Evolutionary conservation across 257 asterid species (phyloP).

Genomic region (Echites panduratus): DNA sequence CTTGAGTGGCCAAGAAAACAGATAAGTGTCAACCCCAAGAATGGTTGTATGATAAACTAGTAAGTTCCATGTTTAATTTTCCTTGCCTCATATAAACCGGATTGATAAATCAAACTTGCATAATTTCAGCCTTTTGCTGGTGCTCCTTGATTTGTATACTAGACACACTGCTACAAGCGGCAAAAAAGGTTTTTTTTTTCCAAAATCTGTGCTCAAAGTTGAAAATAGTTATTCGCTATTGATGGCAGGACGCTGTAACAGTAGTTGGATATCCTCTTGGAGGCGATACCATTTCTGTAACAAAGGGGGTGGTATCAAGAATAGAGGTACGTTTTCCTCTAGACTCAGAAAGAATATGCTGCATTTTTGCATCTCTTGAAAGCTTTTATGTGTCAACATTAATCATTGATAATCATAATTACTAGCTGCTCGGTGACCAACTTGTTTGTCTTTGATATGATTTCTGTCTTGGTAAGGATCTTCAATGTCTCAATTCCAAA

Average conservation of each 20-base stretch:
- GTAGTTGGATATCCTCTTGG: constrained; percentile 99
- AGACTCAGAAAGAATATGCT: constrained; percentile 8
- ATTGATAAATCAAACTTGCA: neutral
- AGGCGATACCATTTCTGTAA: constrained; percentile 96
- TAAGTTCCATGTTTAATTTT: neutral
- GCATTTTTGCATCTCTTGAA: neutral
- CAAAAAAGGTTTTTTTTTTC: neutral
- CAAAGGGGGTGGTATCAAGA: constrained; percentile 96
- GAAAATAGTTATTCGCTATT: constrained; percentile 9
- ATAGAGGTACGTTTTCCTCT: constrained; percentile 66
- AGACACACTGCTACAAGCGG: too few relatives aligned
- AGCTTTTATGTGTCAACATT: neutral
- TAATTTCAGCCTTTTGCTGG: neutral
- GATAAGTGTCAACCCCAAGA: neutral
- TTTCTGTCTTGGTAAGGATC: neutral
- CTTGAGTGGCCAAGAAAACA: neutral
- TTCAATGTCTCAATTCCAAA: neutral
- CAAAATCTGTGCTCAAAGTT: neutral
- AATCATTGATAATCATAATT: neutral
- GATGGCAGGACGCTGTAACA: constrained; percentile 80
- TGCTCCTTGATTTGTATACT: neutral
- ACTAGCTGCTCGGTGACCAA: neutral
- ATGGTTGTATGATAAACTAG: neutral
- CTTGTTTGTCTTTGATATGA: constrained; percentile 1
- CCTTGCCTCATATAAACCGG: neutral